Percentiles rank a stretch among this genome's conserved stretches.
phyloP scores from a whole-genome alignment of 345 rosid species.

The Cochlearia excelsa region DNA sequence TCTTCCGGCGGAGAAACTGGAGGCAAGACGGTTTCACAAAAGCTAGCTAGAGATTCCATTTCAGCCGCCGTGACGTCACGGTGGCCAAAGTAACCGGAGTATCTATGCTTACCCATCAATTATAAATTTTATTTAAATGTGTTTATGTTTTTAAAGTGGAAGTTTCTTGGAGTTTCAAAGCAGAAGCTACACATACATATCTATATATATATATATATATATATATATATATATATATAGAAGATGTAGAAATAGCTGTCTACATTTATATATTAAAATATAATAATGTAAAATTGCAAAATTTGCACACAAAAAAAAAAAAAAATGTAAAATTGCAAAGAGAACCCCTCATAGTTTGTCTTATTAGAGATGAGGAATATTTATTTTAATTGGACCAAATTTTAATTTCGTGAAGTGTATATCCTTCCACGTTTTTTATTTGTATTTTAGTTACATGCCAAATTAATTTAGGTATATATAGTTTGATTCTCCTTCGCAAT shows the following conservation, averaged over 20 bases:
- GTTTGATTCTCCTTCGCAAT: no score
- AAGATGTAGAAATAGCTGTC: slow-evolving; percentile 20
- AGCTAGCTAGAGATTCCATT: slow-evolving; percentile 46
- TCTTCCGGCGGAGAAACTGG: slow-evolving; percentile 35
- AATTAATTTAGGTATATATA: no score
- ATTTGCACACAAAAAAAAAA: not conserved
- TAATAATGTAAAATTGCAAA: slow-evolving; percentile 17
- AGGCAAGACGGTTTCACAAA: slow-evolving; percentile 61
- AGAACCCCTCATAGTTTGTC: slow-evolving; percentile 7
- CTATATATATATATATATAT: not conserved
- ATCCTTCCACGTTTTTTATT: no score
- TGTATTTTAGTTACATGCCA: no score
- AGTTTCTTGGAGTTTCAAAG: not conserved
- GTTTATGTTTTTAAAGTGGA: not conserved
- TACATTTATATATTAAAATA: not conserved
- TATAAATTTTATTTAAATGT: not conserved
- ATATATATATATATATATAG: not conserved
- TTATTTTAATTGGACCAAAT: no score
- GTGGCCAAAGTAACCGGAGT: slow-evolving; percentile 3
- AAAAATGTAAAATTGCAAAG: slow-evolving; percentile 15
- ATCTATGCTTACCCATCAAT: slow-evolving; percentile 24
- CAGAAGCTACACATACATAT: not conserved
- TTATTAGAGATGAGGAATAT: no score
- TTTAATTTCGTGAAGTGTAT: no score
- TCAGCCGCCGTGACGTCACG: slow-evolving; percentile 46